Base-by-base conservation (phyloP, 345 rosid genomes). In the Carallia brachiata region DNA sequence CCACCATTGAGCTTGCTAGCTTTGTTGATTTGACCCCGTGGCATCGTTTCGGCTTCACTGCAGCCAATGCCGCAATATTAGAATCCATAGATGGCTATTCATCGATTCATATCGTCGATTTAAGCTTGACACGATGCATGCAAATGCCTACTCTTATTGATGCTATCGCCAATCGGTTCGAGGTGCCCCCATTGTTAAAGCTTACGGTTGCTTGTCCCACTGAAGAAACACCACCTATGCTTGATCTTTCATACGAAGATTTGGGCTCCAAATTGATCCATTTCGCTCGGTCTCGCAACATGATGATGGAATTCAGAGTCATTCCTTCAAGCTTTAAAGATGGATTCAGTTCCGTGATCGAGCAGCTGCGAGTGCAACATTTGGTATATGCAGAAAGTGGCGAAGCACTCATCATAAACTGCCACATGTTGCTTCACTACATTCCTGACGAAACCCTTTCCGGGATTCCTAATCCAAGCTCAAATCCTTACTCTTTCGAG, bases 11-110 rank as follows among this genome's bases (percentile, higher is more conserved):
- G 83, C 90, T 94, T 0, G 96, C 98, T 3, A 61, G 79, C 54
- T 94, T 88, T 69, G 96, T 94, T 2, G 98, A 94, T 86, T 74
- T 94, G 50, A 89, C 95, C n/a, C 97, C 97, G 0, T 91, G 97
- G 97, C 96, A 94, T 52, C 89, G 97, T 7, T 94, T 94, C 64
- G 98, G 98, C 4, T 94, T 88, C 85, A 87, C 97, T 0, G 87
- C 95, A 0, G 96, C 98, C 6, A 94, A 91, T 62, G 88, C 95
- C 16, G 88, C 90, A 2, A 83, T 94, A 3, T 62, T 91, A 2
- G 96, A 94, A 60, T 94, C 97, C 1, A 77, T 87, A 3, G 87
- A 94, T 66, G 97, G 97, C 59, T 85, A 77, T 66, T 78, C 95
- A 0, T 79, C 83, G 6, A 73, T 94, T 32, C 98, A 91, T 70